Evolutionary conservation across 768 basidiomycete genomes (phyloP).

Genomic region (Suillus discolor): DNA sequence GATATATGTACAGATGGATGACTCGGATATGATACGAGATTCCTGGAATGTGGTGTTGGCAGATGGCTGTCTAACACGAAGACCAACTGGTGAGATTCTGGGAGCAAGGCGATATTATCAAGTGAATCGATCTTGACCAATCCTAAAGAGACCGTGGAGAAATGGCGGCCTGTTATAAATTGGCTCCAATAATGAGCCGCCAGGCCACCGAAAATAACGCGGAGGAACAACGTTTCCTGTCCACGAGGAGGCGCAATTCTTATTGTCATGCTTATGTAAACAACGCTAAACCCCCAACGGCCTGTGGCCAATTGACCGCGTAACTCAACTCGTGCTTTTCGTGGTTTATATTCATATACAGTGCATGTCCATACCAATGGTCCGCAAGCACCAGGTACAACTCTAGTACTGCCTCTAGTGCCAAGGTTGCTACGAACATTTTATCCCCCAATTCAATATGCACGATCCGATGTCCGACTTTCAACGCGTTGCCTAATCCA

Average conservation of each 20-base stretch:
- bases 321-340: neutral
- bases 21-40: neutral
- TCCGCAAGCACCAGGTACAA: neutral
- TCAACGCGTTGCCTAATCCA: neutral
- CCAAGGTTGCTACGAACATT: neutral
- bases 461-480: constrained; percentile 4
- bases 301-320: neutral
- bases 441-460: neutral
- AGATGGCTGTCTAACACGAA: neutral
- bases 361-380: neutral
- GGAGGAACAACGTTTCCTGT: constrained; percentile 11
- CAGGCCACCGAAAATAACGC: constrained; percentile 6
- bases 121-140: constrained; percentile 14
- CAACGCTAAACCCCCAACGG: neutral
- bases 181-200: constrained; percentile 6
- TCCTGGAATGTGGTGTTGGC: constrained; percentile 6
- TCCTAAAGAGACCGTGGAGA: constrained; percentile 4
- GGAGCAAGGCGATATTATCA: constrained; percentile 1
- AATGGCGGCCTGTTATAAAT: constrained; percentile 9
- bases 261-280: constrained; percentile 2
- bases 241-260: constrained; percentile 11
- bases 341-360: neutral
- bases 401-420: neutral
- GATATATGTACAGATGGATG: constrained; percentile 21
- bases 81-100: constrained; percentile 1